Evolutionary conservation across 768 basidiomycete genomes (phyloP), one percentile per base, ranked within the genome.

Genomic region (Porpolomopsis calyptriformis): DNA sequence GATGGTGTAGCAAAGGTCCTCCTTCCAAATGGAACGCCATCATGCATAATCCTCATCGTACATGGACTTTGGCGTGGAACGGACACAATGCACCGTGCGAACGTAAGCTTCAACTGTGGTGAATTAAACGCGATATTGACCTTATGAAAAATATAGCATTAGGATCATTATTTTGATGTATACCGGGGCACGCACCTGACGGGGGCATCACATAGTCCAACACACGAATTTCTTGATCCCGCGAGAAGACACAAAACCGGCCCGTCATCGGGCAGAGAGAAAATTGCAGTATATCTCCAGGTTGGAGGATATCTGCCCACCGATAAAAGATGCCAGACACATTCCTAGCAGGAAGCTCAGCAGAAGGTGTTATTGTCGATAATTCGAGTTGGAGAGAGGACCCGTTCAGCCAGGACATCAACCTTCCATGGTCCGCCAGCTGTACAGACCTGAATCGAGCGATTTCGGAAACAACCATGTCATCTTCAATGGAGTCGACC

Each of bases 181-280:
- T n/a, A n/a, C n/a, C n/a, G n/a, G n/a, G n/a, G n/a, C n/a, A n/a
- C n/a, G n/a, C n/a, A n/a, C n/a, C n/a, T n/a, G n/a, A 9, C 22
- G 39, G 39, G 11, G 39, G 39, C 39, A 24, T 24, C 19, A 40
- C 11, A 40, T 20, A 40, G 25, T 40, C 39, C 39, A 40, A 23
- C 4, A 40, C 22, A 11, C 39, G 14, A 16, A 40, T 40, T 20
- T 40, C 39, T 8, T 40, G 39, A 24, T 40, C 39, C 39, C 39
- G 25, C 4, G 39, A 40, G 11, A 23, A 40, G 39, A 40, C 39
- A 20, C 39, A 40, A 8, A 40, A 40, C 14, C 39, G 39, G 22
- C 39, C 39, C 22, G 39, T 9, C 7, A 40, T 18, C 7, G 39
- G 39, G 25, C 39, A 40, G 22, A 40, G 25, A 8, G 39, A 18